Evolutionary conservation across 1,284 basidiomycete genomes (phyloP).

Genomic region (Moesziomyces sp.): DNA sequence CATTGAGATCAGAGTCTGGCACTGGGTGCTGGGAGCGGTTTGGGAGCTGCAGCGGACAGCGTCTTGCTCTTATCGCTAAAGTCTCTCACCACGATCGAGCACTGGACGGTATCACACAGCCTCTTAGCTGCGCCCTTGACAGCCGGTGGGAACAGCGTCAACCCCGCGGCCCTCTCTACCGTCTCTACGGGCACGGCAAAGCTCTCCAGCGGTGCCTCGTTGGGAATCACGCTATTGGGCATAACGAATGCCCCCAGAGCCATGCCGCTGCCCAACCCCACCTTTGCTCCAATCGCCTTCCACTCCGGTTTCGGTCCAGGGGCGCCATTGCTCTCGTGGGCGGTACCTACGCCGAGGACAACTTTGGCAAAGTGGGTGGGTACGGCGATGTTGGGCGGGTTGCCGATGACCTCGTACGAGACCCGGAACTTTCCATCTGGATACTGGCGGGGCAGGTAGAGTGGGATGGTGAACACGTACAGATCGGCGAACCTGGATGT

Average conservation of each 20-base stretch:
- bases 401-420: constrained; percentile 87
- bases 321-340: constrained; percentile 8
- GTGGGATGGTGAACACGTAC: constrained; percentile 95
- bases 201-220: constrained; percentile 58
- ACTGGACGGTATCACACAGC: constrained; percentile 74
- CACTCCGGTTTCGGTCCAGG: constrained; percentile 26
- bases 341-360: constrained; percentile 74
- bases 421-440: constrained; percentile 93
- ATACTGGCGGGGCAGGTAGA: constrained; percentile 89
- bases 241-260: constrained; percentile 64
- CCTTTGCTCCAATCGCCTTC: constrained; percentile 17
- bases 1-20: background rate
- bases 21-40: constrained; percentile 11
- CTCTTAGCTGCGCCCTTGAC: constrained; percentile 84
- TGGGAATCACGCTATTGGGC: constrained; percentile 66
- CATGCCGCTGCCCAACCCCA: constrained; percentile 29
- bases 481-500: constrained; percentile 89
- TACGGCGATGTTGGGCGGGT: constrained; percentile 86
- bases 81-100: constrained; percentile 61
- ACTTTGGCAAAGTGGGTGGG: constrained; percentile 99
- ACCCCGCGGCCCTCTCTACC: constrained; percentile 89
- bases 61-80: constrained; percentile 52
- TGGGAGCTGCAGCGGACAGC: constrained; percentile 19
- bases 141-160: constrained; percentile 85
- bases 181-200: constrained; percentile 75